Base-by-base conservation (phyloP, 176 grass and related monocot species). In the Musa acuminata region DNA sequence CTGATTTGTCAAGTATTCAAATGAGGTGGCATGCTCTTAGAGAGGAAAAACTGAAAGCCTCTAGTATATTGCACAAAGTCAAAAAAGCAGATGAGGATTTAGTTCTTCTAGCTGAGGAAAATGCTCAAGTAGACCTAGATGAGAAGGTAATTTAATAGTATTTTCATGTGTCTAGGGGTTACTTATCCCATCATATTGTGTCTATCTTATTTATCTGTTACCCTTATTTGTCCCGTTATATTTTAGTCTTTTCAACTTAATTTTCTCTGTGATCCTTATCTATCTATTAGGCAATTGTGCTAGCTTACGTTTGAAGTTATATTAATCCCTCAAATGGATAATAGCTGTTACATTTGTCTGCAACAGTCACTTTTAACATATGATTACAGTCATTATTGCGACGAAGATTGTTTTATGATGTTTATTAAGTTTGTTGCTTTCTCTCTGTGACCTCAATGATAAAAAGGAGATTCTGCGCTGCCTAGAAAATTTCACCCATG, bases 41-140 rank as follows among this genome's bases (percentile, higher is more conserved):
- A 79, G 90, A 90, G 87, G 85, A 90, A 67, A 97, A 97, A 73
- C 43, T 92, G 63, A 88, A 85, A 81, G 87, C 85, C 20, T 88
- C 83, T 57, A 64, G 22, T 74, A 77, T 85, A 81, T 77, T 93
- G 67, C 52, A 78, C 19, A 78, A 71, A 76, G 80, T 92, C 49
- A 81, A 78, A 82, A 93, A 87, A 55, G 83, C 83, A 74, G 87
- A 97, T 50, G 58, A 88, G 19, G 90, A 93, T 83, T 77, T 97
- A 69, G 49, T 53, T 51, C 62, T 64, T 74, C 69, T 90, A 77
- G 72, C 63, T 64, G 85, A 97, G 83, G 93, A 97, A 83, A 86
- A 84, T 71, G 82, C 80, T 76, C 82, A 97, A 73, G 51, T 88
- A 26, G 77, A 66, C 7, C 59, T 90, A 52, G 83, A 93, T 75